Conservation (phyloP, 148 eudicot genomes). For the Amaranthus cruentus region DNA sequence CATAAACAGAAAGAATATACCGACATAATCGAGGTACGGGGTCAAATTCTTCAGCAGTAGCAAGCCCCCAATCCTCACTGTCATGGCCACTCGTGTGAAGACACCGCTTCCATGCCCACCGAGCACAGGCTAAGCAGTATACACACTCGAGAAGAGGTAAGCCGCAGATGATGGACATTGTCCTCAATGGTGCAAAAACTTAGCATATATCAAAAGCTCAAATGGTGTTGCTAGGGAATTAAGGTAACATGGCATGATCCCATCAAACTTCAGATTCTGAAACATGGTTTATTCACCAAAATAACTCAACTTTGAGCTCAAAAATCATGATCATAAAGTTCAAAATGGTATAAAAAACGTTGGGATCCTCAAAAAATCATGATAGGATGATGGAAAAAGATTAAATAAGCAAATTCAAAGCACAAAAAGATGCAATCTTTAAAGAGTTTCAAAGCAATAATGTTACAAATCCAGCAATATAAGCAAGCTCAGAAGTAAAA, state of each 20-base stretch:
- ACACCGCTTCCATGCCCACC: conserved; percentile 97
- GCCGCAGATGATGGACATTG: conserved; percentile 77
- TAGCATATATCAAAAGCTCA: conserved; percentile 17
- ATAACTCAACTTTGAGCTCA: neutral
- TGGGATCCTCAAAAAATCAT: neutral
- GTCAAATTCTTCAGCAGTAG: conserved; percentile 81
- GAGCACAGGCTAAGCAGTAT: conserved; percentile 75
- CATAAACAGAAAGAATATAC: conserved; percentile 77
- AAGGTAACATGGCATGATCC: neutral
- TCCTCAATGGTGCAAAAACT: conserved; percentile 24
- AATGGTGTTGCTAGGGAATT: neutral
- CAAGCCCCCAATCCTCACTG: conserved; percentile 80
- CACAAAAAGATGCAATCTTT: neutral
- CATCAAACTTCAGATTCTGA: conserved; percentile 5
- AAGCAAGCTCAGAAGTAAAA: neutral
- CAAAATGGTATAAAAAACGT: neutral
- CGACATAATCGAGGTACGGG: conserved; percentile 87
- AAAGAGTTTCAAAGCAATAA: neutral
- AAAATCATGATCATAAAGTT: neutral
- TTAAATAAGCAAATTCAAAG: neutral
- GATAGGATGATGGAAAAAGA: neutral
- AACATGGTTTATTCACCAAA: neutral
- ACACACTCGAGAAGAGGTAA: conserved; percentile 87
- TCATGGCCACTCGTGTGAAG: conserved; percentile 81
- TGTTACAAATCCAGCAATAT: neutral